These are phyloP conservation scores for Ganoderma lucidum DNA, from an alignment of 1,284 basidiomycete species.

Conservation along the genomic window DNA sequence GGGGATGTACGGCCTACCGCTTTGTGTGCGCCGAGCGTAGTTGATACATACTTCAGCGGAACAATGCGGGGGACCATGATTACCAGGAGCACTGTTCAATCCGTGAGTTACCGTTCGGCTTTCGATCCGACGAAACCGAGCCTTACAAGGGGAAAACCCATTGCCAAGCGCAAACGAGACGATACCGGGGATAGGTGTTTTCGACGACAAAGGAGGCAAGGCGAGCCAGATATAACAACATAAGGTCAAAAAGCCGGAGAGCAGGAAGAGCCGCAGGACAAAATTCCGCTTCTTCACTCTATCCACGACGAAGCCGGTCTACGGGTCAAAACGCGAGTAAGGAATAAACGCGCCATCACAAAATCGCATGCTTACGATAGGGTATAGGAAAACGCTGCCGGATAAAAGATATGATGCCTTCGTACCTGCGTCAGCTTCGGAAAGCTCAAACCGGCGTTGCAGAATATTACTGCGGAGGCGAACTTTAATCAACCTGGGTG, in stretches of 20 bases:
- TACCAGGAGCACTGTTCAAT: slow-evolving; percentile 67
- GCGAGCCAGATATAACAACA: slow-evolving; percentile 72
- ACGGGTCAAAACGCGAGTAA: neutral
- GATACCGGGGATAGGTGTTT: slow-evolving; percentile 68
- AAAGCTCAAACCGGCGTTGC: slow-evolving; percentile 68
- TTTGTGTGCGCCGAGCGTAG: slow-evolving; percentile 83
- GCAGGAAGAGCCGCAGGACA: slow-evolving; percentile 62
- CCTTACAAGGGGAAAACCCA: slow-evolving; percentile 75
- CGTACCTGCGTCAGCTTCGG: slow-evolving; percentile 66
- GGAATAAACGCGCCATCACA: slow-evolving; percentile 12
- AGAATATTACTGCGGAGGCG: slow-evolving; percentile 68
- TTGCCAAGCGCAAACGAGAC: slow-evolving; percentile 71
- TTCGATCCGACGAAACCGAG: neutral
- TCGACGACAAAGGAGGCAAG: slow-evolving; percentile 63
- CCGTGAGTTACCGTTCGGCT: neutral
- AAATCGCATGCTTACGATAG: slow-evolving; percentile 54
- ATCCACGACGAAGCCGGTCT: slow-evolving; percentile 73
- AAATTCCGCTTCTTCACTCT: slow-evolving; percentile 61
- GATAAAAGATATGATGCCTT: slow-evolving; percentile 77
- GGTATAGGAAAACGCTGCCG: slow-evolving; percentile 81
- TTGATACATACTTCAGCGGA: slow-evolving; percentile 75
- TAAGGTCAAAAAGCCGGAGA: slow-evolving; percentile 72
- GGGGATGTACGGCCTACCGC: slow-evolving; percentile 55
- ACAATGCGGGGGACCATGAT: slow-evolving; percentile 80
- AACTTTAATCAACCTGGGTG: neutral